These are phyloP conservation scores for Volutella citrinella DNA, from an alignment of 2,329 filamentous ascomycete genomes.

Conservation along the genomic window DNA sequence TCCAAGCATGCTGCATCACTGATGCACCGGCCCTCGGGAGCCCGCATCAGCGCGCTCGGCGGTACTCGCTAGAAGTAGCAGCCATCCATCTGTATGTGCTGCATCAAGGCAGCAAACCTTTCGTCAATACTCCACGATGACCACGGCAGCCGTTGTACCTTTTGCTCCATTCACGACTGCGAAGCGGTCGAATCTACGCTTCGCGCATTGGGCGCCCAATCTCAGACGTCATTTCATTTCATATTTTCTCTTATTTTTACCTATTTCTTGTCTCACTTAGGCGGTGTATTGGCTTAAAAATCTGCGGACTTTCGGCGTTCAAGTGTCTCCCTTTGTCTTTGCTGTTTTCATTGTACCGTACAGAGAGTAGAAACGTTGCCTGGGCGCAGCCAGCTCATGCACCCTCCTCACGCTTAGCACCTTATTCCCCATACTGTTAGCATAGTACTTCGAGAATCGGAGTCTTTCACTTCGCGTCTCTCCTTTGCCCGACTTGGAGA, in stretches of 20 bases:
- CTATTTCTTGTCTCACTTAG: no score
- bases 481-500: conserved; percentile 19
- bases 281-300: conserved; percentile 31
- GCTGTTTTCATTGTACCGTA: conserved; percentile 13
- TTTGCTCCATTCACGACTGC: no score
- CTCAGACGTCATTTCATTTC: conserved; percentile 16
- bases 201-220: conserved; percentile 10
- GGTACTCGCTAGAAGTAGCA: conserved; percentile 44
- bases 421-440: conserved; percentile 22
- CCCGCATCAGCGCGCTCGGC: conserved; percentile 62
- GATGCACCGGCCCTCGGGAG: conserved; percentile 60
- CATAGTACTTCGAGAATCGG: conserved; percentile 23
- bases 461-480: conserved; percentile 21
- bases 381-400: conserved; percentile 22
- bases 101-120: no score
- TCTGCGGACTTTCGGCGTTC: conserved; percentile 29
- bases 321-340: conserved; percentile 20
- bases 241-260: conserved; percentile 17
- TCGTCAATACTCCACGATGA: no score
- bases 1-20: conserved; percentile 55
- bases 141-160: no score
- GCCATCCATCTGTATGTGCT: no score
- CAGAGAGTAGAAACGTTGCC: conserved; percentile 14
- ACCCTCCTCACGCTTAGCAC: conserved; percentile 23
- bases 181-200: conserved; percentile 11